Evolutionary conservation across 257 asterid genomes (phyloP).

Genomic region (Ballota nigra): DNA sequence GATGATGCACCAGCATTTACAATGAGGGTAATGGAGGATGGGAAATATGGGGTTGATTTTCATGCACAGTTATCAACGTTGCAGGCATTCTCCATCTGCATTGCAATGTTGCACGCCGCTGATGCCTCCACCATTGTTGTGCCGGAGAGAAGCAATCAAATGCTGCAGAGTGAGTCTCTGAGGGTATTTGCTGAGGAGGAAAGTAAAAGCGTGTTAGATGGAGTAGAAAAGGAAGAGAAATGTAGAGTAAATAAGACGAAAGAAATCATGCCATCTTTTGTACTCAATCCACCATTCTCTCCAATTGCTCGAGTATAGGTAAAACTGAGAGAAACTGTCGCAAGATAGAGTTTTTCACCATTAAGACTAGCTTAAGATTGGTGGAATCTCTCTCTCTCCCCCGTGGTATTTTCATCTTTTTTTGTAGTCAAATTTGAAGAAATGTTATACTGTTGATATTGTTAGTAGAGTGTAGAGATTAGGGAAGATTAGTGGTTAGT

Average conservation of each 20-base stretch:
- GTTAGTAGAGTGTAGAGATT: conserved; percentile 23
- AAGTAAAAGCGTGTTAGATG: conserved; percentile 38
- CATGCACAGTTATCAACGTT: conserved; percentile 77
- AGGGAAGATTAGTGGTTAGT: conserved; percentile 14
- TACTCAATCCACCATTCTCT: conserved; percentile 81
- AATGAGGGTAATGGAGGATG: conserved; percentile 50
- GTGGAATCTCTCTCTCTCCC: not conserved
- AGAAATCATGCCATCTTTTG: conserved; percentile 55
- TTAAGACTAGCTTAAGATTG: not conserved
- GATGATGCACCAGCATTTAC: conserved; percentile 56
- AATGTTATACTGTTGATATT: conserved; percentile 31
- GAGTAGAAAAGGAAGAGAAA: conserved; percentile 50
- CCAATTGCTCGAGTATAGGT: conserved; percentile 75
- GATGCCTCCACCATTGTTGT: conserved; percentile 46
- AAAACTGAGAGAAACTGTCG: not conserved
- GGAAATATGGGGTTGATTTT: conserved; percentile 69
- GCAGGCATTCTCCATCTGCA: conserved; percentile 84
- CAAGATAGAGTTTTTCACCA: not conserved
- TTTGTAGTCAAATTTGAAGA: not conserved
- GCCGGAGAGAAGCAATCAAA: conserved; percentile 34
- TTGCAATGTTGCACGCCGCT: conserved; percentile 65
- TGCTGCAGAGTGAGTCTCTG: conserved; percentile 39
- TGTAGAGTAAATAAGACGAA: conserved; percentile 35
- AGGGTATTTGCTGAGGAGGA: conserved; percentile 50
- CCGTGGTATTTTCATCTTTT: not conserved